phyloP scores from a whole-genome alignment of 495 filamentous ascomycete genomes.

The Hyaloscypha variabilis region DNA sequence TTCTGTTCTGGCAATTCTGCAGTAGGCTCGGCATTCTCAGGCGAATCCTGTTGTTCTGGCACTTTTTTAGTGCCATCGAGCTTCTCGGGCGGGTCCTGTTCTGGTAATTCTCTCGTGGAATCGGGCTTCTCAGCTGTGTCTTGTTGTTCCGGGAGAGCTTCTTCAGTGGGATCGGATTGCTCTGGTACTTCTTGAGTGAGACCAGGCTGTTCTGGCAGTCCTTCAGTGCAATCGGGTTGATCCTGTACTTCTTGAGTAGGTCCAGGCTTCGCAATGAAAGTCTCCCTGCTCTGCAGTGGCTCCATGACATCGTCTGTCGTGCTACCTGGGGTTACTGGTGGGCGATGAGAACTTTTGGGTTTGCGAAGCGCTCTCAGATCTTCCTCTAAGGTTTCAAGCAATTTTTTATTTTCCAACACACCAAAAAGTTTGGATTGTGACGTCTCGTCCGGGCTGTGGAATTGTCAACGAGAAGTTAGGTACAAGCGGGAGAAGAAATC shows the following conservation, averaged over 20 bases:
- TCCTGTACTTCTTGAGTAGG: too few relatives aligned
- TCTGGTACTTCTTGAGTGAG: too few relatives aligned
- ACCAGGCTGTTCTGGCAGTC: too few relatives aligned
- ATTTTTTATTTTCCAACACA: slow-evolving; percentile 38
- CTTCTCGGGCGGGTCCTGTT: too few relatives aligned
- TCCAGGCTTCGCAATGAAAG: too few relatives aligned
- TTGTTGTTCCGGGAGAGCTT: neutral
- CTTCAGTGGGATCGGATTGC: neutral
- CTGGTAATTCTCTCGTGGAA: too few relatives aligned
- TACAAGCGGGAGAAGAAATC: slow-evolving; percentile 22
- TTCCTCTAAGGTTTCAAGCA: slow-evolving; percentile 44
- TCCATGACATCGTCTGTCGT: too few relatives aligned
- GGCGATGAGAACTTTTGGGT: neutral
- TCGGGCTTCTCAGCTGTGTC: neutral
- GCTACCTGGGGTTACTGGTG: neutral
- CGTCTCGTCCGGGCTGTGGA: neutral
- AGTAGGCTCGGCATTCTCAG: too few relatives aligned
- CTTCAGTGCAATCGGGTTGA: too few relatives aligned
- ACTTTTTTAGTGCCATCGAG: neutral
- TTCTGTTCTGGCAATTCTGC: too few relatives aligned
- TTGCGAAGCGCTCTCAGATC: slow-evolving; percentile 42
- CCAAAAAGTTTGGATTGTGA: slow-evolving; percentile 42
- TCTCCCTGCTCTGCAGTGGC: neutral
- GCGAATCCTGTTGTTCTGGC: neutral
- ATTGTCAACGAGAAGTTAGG: neutral